Percentiles rank a stretch among this genome's conserved stretches.
Conservation (phyloP, 139 green algal species). For the Chlamydomonas applanata region DNA sequence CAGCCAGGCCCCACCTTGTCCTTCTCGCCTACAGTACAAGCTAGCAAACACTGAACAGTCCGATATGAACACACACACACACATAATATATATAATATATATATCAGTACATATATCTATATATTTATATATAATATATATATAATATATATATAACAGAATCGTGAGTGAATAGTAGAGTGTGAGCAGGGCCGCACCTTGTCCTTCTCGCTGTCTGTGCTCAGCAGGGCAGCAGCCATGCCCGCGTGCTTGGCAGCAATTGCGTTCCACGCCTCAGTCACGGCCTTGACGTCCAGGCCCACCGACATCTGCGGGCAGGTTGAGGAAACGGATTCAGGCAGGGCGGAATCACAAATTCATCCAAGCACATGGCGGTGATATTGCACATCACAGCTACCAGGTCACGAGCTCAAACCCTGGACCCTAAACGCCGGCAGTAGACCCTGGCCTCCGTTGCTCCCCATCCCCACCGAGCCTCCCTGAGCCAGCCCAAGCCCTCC, state of each 20-base stretch:
- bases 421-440: too few species aligned
- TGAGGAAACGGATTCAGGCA: not conserved
- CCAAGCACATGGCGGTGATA: not conserved
- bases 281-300: slow-evolving; percentile 61
- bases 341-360: not conserved
- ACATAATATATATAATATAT: too few species aligned
- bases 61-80: too few species aligned
- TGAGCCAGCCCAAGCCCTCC: not conserved
- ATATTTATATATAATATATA: too few species aligned
- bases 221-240: slow-evolving; percentile 59
- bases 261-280: slow-evolving; percentile 53
- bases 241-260: slow-evolving; percentile 48
- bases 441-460: too few species aligned
- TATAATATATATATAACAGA: not conserved
- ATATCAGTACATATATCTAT: not conserved
- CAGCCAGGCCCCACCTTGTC: too few species aligned
- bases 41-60: too few species aligned
- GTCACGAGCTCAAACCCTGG: not conserved
- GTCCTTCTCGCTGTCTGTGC: slow-evolving; percentile 60
- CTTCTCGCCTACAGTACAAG: too few species aligned
- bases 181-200: too few species aligned
- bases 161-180: not conserved
- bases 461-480: too few species aligned
- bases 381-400: slow-evolving; percentile 5
- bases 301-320: slow-evolving; percentile 55